Evolutionary conservation across 2,329 filamentous ascomycete species (phyloP), one percentile per base, ranked within the genome.

Genomic region (Spiromastix sp.): DNA sequence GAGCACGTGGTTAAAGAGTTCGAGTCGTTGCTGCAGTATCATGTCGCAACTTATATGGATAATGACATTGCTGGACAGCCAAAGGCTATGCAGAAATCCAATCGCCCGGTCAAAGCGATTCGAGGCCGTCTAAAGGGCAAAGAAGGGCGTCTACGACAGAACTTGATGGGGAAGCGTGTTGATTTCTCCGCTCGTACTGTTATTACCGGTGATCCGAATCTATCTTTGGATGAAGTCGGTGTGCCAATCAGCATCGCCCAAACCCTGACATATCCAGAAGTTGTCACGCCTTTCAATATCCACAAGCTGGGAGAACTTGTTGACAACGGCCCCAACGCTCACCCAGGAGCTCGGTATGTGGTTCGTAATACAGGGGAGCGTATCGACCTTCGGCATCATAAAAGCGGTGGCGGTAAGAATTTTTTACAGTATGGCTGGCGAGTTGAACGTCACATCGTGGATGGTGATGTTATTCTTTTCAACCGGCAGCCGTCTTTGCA

Each of bases 101-200:
- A 93, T 31, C 79, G 93, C 54, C 87, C 93, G 1, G 82, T 98
- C 48, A 98, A 98, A 67, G 86, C 91, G 11, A 93, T 98, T 46
- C 84, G 93, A 50, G 86, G 86, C 42, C 87, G 91, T 63, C 72
- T 99, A 58, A 99, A 99, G 77, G 93, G 93, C 44, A 99, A 99
- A 66, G 91, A 99, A 57, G 91, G 91, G 48, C 86, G 91, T 71
- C 77, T 99, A 16, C 81, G 91, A 67, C 91, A 93, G 56, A 99
- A 98, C 63, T 70, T 98, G 71, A 98, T 98, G 93, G 91, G 91
- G 45, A 99, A 98, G 66, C 86, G 87, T 77, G 91, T 98, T 42
- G 91, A 99, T 58, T 98, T 98, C 55, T 98, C 93, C 1, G 93
- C 93, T 24, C 91, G 91, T 79, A 99, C 93, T 20, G 91, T 99